A percentile compares a stretch with the other conserved stretches of the same genome.
Evolutionary conservation across 2,329 filamentous ascomycete species (phyloP).

Genomic region (Arthroderma sp.): DNA sequence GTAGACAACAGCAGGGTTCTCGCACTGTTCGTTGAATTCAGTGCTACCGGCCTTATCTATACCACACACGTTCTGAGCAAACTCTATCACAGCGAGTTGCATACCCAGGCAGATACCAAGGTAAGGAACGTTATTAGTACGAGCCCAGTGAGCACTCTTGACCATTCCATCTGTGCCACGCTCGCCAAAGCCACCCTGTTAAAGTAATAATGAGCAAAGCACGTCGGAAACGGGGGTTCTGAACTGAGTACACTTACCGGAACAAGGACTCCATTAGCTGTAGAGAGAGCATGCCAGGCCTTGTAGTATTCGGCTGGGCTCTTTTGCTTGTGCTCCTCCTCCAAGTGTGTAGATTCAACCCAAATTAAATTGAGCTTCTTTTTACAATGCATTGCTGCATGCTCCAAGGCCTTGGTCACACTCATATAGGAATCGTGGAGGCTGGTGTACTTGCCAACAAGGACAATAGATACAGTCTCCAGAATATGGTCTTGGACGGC

Average conservation of each 20-base stretch:
- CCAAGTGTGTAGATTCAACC: slow-evolving; percentile 76
- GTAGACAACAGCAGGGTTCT: slow-evolving; percentile 64
- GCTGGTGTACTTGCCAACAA: slow-evolving; percentile 85
- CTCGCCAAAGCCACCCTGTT: slow-evolving; percentile 58
- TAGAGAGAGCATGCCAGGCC: slow-evolving; percentile 69
- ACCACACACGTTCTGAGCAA: slow-evolving; percentile 60
- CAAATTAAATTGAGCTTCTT: slow-evolving; percentile 68
- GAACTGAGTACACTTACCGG: slow-evolving; percentile 7
- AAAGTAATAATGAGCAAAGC: slow-evolving; percentile 24
- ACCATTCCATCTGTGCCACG: slow-evolving; percentile 88
- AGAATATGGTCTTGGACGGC: slow-evolving; percentile 54
- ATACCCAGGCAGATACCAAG: slow-evolving; percentile 85
- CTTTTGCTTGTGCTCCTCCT: slow-evolving; percentile 46
- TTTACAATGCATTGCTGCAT: slow-evolving; percentile 74
- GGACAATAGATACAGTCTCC: slow-evolving; percentile 62
- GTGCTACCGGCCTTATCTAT: slow-evolving; percentile 44
- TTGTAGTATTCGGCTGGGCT: slow-evolving; percentile 67
- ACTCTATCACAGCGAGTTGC: slow-evolving; percentile 87
- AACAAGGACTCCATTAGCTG: slow-evolving; percentile 42
- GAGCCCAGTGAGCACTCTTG: slow-evolving; percentile 69
- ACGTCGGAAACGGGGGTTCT: no score
- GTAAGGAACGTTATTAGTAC: slow-evolving; percentile 66
- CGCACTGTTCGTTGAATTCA: slow-evolving; percentile 43
- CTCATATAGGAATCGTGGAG: slow-evolving; percentile 77
- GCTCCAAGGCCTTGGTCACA: slow-evolving; percentile 76